phyloP scores from a whole-genome alignment of 768 basidiomycete species.

The Chalciporus chontae region DNA sequence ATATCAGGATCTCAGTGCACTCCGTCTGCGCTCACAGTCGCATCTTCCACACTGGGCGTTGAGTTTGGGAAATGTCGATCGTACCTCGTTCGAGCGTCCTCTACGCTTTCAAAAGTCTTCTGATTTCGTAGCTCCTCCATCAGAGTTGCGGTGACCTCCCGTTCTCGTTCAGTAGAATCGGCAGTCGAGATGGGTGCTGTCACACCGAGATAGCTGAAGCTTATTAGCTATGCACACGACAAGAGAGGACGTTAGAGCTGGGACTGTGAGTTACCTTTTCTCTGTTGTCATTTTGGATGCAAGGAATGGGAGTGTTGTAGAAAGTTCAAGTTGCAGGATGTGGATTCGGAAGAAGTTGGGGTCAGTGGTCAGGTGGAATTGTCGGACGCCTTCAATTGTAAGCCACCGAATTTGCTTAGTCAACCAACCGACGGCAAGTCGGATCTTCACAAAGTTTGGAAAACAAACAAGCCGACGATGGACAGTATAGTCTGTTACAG shows the following conservation, averaged over 20 bases:
- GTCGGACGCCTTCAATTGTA: not conserved
- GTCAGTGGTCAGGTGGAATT: slow-evolving; percentile 17
- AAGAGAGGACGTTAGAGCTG: slow-evolving; percentile 5
- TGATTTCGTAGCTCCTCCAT: slow-evolving; percentile 89
- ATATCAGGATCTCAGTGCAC: slow-evolving; percentile 21
- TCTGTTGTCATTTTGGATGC: slow-evolving; percentile 38
- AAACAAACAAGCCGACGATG: not conserved
- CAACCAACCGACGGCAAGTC: slow-evolving; percentile 1
- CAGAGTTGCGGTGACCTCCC: slow-evolving; percentile 76
- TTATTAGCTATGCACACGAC: slow-evolving; percentile 11
- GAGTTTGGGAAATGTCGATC: slow-evolving; percentile 18
- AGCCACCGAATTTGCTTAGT: slow-evolving; percentile 25
- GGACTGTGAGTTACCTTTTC: slow-evolving; percentile 32
- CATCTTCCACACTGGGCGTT: slow-evolving; percentile 2
- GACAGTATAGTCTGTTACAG: too few species aligned
- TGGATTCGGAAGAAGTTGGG: slow-evolving; percentile 8
- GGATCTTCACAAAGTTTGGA: not conserved
- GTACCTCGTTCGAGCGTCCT: slow-evolving; percentile 85
- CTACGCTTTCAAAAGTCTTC: slow-evolving; percentile 85
- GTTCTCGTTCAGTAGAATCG: slow-evolving; percentile 75
- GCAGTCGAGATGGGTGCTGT: slow-evolving; percentile 79
- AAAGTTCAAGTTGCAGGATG: slow-evolving; percentile 10
- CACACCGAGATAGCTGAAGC: slow-evolving; percentile 67
- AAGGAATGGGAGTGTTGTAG: slow-evolving; percentile 3
- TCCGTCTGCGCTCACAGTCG: not conserved